These are phyloP conservation scores for Niebla homalea DNA, from an alignment of 495 filamentous ascomycete genomes.

Conservation along the genomic window DNA sequence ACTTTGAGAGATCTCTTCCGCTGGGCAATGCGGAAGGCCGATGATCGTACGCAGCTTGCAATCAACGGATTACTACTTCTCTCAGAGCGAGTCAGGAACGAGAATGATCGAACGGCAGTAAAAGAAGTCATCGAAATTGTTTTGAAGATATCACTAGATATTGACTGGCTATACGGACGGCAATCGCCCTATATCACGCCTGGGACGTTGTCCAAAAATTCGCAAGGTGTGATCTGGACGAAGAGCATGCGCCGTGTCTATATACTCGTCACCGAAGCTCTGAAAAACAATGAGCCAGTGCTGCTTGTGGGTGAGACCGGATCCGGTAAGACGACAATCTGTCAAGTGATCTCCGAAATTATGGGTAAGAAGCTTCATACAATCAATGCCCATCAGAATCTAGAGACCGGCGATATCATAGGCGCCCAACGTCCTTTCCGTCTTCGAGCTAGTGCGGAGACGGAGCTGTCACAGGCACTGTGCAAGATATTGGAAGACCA, in stretches of 20 bases:
- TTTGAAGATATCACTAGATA: constrained; percentile 73
- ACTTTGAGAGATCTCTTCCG: constrained; percentile 92
- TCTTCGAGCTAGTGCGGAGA: constrained; percentile 60
- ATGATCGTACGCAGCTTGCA: constrained; percentile 77
- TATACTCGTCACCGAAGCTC: constrained; percentile 67
- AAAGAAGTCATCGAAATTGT: constrained; percentile 85
- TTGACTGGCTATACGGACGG: constrained; percentile 53
- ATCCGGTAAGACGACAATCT: constrained; percentile 93
- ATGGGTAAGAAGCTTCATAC: constrained; percentile 63
- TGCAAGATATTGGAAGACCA: constrained; percentile 25
- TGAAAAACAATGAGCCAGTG: constrained; percentile 86
- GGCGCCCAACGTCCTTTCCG: constrained; percentile 86
- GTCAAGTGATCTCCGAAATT: constrained; percentile 77
- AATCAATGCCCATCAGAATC: constrained; percentile 94
- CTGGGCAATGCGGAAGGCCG: constrained; percentile 81
- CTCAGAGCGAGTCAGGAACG: constrained; percentile 84
- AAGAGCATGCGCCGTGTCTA: constrained; percentile 84
- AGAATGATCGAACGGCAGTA: constrained; percentile 69
- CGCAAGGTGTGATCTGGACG: constrained; percentile 73
- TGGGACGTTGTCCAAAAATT: constrained; percentile 28
- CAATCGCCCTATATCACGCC: constrained; percentile 35
- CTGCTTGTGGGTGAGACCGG: constrained; percentile 93
- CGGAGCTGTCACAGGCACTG: constrained; percentile 51
- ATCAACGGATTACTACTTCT: constrained; percentile 92
- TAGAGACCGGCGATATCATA: constrained; percentile 93